phyloP scores from a whole-genome alignment of 1,139 yeast species.

The Zygosaccharomyces sapae region DNA sequence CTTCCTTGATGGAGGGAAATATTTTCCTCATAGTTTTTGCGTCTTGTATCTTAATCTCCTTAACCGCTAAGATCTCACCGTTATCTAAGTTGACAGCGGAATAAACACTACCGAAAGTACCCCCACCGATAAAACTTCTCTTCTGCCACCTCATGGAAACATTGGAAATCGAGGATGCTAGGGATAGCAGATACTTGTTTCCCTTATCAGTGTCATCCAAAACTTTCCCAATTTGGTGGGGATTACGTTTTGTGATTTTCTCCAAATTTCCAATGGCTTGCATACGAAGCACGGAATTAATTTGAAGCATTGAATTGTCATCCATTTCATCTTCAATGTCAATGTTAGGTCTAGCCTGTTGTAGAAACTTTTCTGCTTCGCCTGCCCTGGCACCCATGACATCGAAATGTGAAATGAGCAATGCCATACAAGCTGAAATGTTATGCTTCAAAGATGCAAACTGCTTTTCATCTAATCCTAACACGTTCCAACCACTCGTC shows the following conservation, averaged over 20 bases:
- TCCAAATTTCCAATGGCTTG: conserved; percentile 36
- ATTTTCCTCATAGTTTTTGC: conserved; percentile 79
- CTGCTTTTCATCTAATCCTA: conserved; percentile 74
- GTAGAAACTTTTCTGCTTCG: conserved; percentile 59
- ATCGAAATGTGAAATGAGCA: conserved; percentile 91
- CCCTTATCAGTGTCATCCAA: conserved; percentile 83
- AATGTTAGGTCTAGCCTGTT: conserved; percentile 33
- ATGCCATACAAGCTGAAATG: conserved; percentile 93
- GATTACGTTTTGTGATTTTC: conserved; percentile 24
- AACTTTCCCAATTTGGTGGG: conserved; percentile 70
- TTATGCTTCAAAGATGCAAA: conserved; percentile 69
- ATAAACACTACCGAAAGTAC: conserved; percentile 91
- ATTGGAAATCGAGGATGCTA: conserved; percentile 87
- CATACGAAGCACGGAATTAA: conserved; percentile 38
- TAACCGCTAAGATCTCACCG: conserved; percentile 95
- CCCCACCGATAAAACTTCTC: conserved; percentile 90
- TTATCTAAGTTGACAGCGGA: conserved; percentile 91
- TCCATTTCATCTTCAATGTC: conserved; percentile 36
- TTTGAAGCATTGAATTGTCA: conserved; percentile 39
- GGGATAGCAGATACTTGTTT: conserved; percentile 76
- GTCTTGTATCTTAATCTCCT: conserved; percentile 89
- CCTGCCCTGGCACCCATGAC: conserved; percentile 94
- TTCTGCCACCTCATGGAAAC: conserved; percentile 97
- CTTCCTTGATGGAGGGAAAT: conserved; percentile 87
- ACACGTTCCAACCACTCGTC: conserved; percentile 84